Percentiles rank a stretch among this genome's conserved stretches.
Evolutionary conservation across 176 grass and related monocot species (phyloP).

Genomic region (Olyra latifolia): DNA sequence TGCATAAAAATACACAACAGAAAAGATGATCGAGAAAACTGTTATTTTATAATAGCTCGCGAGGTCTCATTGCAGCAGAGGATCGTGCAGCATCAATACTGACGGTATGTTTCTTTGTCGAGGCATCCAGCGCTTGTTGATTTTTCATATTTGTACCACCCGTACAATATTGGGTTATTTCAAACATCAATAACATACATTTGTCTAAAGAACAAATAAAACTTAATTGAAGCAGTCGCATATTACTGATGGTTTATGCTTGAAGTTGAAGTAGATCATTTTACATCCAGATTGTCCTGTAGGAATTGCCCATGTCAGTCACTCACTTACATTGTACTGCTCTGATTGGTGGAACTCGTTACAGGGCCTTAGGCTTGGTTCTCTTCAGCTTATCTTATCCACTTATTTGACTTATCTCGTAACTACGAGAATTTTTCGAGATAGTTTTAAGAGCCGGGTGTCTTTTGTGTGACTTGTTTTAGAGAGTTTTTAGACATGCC

Average conservation of each 20-base stretch:
- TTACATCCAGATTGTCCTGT: neutral
- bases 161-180: neutral
- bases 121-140: neutral
- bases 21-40: too few species aligned
- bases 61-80: conserved; percentile 91
- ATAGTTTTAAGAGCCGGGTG: too few species aligned
- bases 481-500: too few species aligned
- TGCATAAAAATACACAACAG: too few species aligned
- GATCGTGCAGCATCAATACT: conserved; percentile 92
- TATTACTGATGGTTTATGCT: conserved; percentile 20
- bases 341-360: conserved; percentile 36
- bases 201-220: neutral
- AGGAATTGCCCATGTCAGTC: neutral
- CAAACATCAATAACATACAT: neutral
- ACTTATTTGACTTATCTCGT: too few species aligned
- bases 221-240: neutral
- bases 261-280: neutral
- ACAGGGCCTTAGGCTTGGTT: conserved; percentile 96
- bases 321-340: conserved; percentile 19
- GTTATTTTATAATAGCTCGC: too few species aligned
- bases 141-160: conserved; percentile 17
- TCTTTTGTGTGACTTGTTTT: too few species aligned
- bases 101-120: conserved; percentile 59
- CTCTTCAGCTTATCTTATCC: too few species aligned
- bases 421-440: too few species aligned